Percentiles rank a stretch among this genome's conserved stretches.
Conservation (phyloP, 805 yeast genomes). For the Kuraishia piskuri region DNA sequence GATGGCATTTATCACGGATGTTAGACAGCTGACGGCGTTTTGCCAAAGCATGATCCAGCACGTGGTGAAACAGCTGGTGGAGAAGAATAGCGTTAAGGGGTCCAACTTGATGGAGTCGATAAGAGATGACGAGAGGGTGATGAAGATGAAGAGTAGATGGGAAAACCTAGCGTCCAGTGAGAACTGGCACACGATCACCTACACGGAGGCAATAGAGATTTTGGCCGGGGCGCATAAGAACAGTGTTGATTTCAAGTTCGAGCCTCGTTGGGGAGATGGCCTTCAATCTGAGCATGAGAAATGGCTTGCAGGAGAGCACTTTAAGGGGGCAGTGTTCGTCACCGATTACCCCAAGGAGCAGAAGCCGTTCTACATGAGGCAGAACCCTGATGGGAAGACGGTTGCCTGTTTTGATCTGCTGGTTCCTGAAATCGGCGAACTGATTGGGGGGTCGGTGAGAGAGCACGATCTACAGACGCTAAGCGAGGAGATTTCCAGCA, state of each 20-base stretch:
- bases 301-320: slow-evolving; percentile 68
- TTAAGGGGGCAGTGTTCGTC: slow-evolving; percentile 73
- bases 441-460: slow-evolving; percentile 91
- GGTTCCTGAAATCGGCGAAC: slow-evolving; percentile 87
- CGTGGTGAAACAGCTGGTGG: slow-evolving; percentile 27
- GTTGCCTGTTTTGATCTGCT: slow-evolving; percentile 88
- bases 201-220: slow-evolving; percentile 63
- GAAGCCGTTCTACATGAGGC: slow-evolving; percentile 91
- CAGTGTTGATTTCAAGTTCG: slow-evolving; percentile 27
- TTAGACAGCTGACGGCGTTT: slow-evolving; percentile 53
- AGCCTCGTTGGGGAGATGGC: slow-evolving; percentile 62
- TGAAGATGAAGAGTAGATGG: slow-evolving; percentile 49
- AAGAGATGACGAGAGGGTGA: slow-evolving; percentile 27
- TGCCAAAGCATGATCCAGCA: slow-evolving; percentile 63
- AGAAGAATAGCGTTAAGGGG: slow-evolving; percentile 16
- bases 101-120: slow-evolving; percentile 27
- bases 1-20: slow-evolving; percentile 51
- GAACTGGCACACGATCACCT: slow-evolving; percentile 65
- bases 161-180: slow-evolving; percentile 29
- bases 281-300: slow-evolving; percentile 85
- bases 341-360: slow-evolving; percentile 74
- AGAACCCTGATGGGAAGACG: slow-evolving; percentile 37
- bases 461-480: slow-evolving; percentile 54
- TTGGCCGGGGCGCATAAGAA: slow-evolving; percentile 26
- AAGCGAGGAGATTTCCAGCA: slow-evolving; percentile 34